Evolutionary conservation across 2,329 filamentous ascomycete genomes (phyloP), one percentile per base, ranked within the genome.

Genomic region (Phoma sp.): DNA sequence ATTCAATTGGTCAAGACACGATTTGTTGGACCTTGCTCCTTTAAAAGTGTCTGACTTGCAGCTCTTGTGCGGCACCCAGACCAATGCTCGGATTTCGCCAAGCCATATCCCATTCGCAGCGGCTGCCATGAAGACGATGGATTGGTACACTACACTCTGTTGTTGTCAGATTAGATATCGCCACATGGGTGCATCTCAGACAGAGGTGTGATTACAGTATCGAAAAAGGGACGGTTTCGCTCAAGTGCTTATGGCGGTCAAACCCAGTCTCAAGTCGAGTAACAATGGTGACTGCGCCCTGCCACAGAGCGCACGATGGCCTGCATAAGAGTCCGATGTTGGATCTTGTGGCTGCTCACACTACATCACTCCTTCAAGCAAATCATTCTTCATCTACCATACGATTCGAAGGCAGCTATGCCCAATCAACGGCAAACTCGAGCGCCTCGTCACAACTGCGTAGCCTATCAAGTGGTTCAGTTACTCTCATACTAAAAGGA

Each of bases 251-350:
- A 17, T 19, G 29, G 35, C 35, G 39, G 44, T 40, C 22, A 21
- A n/a, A 47, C 10, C 17, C 22, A n/a, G 17, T 22, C 17, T 21
- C 27, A 22, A 35, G 21, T 41, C 27, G 19, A 40, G 33, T 22
- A 21, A 25, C 12, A 17, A 27, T 12, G 5, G 19, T 40, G 25
- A 43, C 33, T 12, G 27, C 27, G 17, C 32, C 9, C 29, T 35
- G 27, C 41, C 51, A 49, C 40, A 29, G 29, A 39, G 39, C 39
- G 27, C 17, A 31, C 17, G 27, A 55, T 49, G 45, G 49, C 51
- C 45, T 55, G 51, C 51, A 54, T 48, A 39, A 15, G 24, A 31
- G 35, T 41, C 22, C 33, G 40, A 9, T 40, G 15, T 40, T 31
- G 22, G 13, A 29, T 44, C 22, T 36, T n/a, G 12, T 36, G 33